phyloP scores from a whole-genome alignment of 495 filamentous ascomycete species.

The Neurospora hispaniola region DNA sequence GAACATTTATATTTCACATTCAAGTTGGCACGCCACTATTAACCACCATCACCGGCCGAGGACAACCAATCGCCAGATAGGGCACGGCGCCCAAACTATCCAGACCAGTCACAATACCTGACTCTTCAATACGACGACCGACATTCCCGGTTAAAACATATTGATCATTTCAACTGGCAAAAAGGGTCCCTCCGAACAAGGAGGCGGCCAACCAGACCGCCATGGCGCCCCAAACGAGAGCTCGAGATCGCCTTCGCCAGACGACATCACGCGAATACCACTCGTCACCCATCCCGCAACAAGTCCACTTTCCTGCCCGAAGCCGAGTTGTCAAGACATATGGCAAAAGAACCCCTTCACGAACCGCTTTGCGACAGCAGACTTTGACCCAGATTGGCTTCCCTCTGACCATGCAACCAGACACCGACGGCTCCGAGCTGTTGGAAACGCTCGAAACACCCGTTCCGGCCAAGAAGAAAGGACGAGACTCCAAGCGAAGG shows the following conservation, averaged over 20 bases:
- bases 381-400: constrained; percentile 43
- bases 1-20: neutral
- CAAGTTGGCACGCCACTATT: neutral
- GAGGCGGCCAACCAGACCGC: neutral
- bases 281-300: constrained; percentile 27
- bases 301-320: constrained; percentile 28
- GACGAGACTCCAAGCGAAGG: constrained; percentile 19
- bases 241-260: constrained; percentile 6
- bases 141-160: neutral
- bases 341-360: constrained; percentile 21
- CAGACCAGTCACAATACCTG: neutral
- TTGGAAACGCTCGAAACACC: constrained; percentile 6
- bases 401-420: constrained; percentile 2
- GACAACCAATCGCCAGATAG: neutral
- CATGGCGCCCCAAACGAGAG: constrained; percentile 26
- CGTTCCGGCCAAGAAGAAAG: constrained; percentile 13
- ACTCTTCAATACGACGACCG: neutral
- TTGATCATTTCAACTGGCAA: neutral
- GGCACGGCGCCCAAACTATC: neutral
- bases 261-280: constrained; percentile 26
- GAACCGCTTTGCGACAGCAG: constrained; percentile 26
- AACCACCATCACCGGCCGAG: neutral
- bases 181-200: neutral
- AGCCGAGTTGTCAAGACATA: constrained; percentile 29
- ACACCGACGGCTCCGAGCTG: constrained; percentile 8